Evolutionary conservation across 441 rosid genomes (phyloP).

Genomic region (Populus hybrid): DNA sequence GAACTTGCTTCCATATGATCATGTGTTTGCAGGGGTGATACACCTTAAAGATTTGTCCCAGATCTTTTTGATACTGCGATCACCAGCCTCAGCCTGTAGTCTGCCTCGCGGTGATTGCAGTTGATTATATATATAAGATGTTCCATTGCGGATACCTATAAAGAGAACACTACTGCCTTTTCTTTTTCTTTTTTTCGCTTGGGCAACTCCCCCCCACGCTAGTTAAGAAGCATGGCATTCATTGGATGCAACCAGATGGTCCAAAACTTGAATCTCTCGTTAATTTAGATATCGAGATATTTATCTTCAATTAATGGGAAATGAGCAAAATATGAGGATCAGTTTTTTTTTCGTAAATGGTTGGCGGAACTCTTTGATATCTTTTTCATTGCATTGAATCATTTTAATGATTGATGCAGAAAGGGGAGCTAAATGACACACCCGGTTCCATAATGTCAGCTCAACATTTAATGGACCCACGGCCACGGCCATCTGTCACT

Average conservation of each 20-base stretch:
- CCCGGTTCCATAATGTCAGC: slow-evolving; percentile 27
- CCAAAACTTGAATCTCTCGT: background rate
- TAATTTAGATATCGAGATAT: background rate
- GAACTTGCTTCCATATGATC: background rate
- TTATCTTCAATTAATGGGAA: background rate
- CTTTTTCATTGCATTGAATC: background rate
- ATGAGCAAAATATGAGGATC: background rate
- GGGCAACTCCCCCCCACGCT: background rate
- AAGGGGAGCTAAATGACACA: slow-evolving; percentile 22
- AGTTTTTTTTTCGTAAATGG: background rate
- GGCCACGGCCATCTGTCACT: slow-evolving; percentile 31
- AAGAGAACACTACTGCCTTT: background rate
- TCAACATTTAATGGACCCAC: slow-evolving; percentile 37
- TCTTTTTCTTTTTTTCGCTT: background rate
- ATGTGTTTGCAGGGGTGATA: background rate
- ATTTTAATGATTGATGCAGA: slow-evolving; percentile 21
- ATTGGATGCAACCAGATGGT: background rate
- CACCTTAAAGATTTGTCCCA: background rate
- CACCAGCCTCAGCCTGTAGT: background rate
- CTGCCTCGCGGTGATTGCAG: background rate
- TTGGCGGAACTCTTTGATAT: background rate
- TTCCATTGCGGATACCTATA: too few species aligned
- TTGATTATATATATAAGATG: background rate
- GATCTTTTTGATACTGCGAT: background rate
- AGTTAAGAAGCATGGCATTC: background rate